These are phyloP conservation scores for Paracoccidioides lutzii DNA, from an alignment of 2,329 filamentous ascomycete genomes.

Conservation along the genomic window DNA sequence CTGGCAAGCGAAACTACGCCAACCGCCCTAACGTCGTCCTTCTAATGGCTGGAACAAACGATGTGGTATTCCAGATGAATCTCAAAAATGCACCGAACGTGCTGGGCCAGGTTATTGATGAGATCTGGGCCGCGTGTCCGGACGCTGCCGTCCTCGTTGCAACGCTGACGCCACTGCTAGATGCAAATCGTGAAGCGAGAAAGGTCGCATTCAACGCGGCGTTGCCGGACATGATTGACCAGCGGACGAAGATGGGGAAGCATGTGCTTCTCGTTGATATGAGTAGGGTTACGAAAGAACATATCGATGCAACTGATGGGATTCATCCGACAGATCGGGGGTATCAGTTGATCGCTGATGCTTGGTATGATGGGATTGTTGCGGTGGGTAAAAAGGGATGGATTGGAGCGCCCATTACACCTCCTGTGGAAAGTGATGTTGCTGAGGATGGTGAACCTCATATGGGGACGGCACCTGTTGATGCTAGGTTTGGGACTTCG, in stretches of 20 bases:
- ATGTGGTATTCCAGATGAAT: slow-evolving; percentile 14
- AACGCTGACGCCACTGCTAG: slow-evolving; percentile 18
- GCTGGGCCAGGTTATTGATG: slow-evolving; percentile 22
- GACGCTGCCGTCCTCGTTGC: slow-evolving; percentile 27
- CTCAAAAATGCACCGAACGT: slow-evolving; percentile 21
- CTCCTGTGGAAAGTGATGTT: neutral
- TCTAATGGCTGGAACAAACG: slow-evolving; percentile 24
- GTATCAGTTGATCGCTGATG: slow-evolving; percentile 1
- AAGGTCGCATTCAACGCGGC: slow-evolving; percentile 1
- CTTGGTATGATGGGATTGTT: slow-evolving; percentile 1
- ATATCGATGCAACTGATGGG: slow-evolving; percentile 1
- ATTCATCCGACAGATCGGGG: slow-evolving; percentile 3
- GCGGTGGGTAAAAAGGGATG: neutral
- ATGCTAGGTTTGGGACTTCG: neutral
- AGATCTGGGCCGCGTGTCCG: slow-evolving; percentile 18
- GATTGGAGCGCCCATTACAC: neutral
- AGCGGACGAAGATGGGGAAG: neutral
- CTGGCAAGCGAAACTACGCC: slow-evolving; percentile 9
- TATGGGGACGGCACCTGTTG: neutral
- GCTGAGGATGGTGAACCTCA: neutral
- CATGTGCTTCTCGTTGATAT: slow-evolving; percentile 3
- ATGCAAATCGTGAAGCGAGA: neutral
- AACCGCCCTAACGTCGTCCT: slow-evolving; percentile 22
- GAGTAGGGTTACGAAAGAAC: neutral
- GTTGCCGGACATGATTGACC: neutral